A percentile compares a stretch with the other conserved stretches of the same genome.
phyloP scores from a whole-genome alignment of 2,329 filamentous ascomycete genomes.

The Akanthomyces lecanii region DNA sequence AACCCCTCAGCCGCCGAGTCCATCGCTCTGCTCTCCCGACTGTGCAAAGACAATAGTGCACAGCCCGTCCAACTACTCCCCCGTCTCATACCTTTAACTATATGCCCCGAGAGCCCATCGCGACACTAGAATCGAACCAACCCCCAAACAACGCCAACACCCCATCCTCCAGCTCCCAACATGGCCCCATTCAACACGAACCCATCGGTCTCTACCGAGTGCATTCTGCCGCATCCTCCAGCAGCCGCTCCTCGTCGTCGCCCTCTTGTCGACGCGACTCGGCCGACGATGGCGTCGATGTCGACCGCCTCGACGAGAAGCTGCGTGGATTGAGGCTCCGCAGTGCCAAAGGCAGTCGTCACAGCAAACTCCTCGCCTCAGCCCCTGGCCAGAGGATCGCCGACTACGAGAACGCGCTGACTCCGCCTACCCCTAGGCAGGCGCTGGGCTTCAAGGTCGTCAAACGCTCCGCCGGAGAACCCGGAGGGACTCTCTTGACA shows the following conservation, averaged over 20 bases:
- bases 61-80: slow-evolving; percentile 39
- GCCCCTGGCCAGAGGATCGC: slow-evolving; percentile 50
- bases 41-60: slow-evolving; percentile 49
- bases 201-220: slow-evolving; percentile 35
- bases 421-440: slow-evolving; percentile 43
- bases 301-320: slow-evolving; percentile 44
- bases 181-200: slow-evolving; percentile 52
- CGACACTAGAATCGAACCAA: slow-evolving; percentile 41
- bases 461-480: slow-evolving; percentile 40
- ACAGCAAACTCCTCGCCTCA: slow-evolving; percentile 20
- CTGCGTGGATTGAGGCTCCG: slow-evolving; percentile 49
- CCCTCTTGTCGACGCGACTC: slow-evolving; percentile 27
- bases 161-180: slow-evolving; percentile 40
- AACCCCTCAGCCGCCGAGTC: background rate
- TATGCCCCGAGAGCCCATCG: slow-evolving; percentile 59
- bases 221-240: slow-evolving; percentile 31
- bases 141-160: slow-evolving; percentile 34
- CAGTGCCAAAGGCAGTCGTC: slow-evolving; percentile 26
- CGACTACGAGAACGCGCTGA: slow-evolving; percentile 59
- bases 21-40: slow-evolving; percentile 30
- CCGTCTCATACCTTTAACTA: slow-evolving; percentile 44
- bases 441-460: slow-evolving; percentile 53
- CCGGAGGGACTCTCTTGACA: slow-evolving; percentile 40
- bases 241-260: slow-evolving; percentile 35
- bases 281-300: slow-evolving; percentile 31